phyloP scores from a whole-genome alignment of 371 early-diverging fungal species.

The Actinomucor elegans region DNA sequence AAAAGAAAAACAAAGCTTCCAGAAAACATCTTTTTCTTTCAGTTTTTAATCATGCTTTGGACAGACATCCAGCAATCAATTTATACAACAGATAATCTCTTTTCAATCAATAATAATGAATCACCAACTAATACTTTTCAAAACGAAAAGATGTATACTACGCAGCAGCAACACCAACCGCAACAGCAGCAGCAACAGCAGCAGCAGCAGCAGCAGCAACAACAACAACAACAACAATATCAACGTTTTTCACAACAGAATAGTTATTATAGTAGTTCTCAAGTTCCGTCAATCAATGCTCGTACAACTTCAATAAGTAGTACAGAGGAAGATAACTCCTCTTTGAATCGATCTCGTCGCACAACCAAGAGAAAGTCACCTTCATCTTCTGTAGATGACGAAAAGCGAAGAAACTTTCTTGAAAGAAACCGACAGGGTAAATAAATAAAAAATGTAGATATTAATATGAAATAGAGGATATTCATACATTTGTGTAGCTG shows the following conservation, averaged over 20 bases:
- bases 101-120: background rate
- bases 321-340: background rate
- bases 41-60: constrained; percentile 6
- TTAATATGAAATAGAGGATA: background rate
- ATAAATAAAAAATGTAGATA: background rate
- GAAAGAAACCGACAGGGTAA: constrained; percentile 84
- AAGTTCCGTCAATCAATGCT: no score
- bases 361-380: background rate
- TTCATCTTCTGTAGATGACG: constrained; percentile 62
- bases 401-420: constrained; percentile 76
- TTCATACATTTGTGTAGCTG: constrained; percentile 59
- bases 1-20: no score
- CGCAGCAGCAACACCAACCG: background rate
- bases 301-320: no score
- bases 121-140: background rate
- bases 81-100: background rate
- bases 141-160: background rate
- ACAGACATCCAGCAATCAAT: constrained; percentile 13
- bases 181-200: background rate
- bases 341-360: background rate
- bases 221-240: background rate
- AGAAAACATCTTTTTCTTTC: background rate
- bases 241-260: background rate
- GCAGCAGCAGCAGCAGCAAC: background rate
- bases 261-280: no score